Conservation (phyloP, 305 asterid species). For the Solanum hybrid region DNA sequence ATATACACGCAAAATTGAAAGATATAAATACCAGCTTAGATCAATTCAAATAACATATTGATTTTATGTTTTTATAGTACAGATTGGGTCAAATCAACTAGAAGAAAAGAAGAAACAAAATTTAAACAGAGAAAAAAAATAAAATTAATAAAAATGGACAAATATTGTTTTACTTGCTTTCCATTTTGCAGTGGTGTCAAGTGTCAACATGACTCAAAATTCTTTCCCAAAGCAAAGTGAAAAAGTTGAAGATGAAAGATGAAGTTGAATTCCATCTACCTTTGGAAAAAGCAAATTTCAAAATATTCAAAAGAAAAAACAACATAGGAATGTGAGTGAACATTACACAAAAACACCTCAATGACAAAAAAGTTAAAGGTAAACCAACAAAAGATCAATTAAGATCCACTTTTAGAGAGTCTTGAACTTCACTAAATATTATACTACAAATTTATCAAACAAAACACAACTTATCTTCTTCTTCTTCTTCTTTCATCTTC, state of each 20-base stretch:
- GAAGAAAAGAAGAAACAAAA: background rate
- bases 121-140: background rate
- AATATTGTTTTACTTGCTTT: background rate
- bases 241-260: background rate
- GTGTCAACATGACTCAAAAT: background rate
- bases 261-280: background rate
- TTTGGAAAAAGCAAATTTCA: conserved; percentile 2
- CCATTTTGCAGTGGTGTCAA: conserved; percentile 1
- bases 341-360: background rate
- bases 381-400: conserved; percentile 12
- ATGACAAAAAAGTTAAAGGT: conserved; percentile 22
- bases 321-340: conserved; percentile 1
- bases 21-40: background rate
- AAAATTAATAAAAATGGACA: background rate
- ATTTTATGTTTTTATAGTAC: background rate
- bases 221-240: background rate
- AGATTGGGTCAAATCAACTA: background rate
- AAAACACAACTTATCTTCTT: conserved; percentile 8
- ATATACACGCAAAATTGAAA: rapidly evolving
- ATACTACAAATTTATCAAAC: background rate
- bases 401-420: conserved; percentile 8
- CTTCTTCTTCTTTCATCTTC: conserved; percentile 25
- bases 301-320: background rate
- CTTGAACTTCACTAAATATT: conserved; percentile 12
- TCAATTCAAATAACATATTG: background rate